Percentiles rank a stretch among this genome's conserved stretches.
phyloP scores from a whole-genome alignment of 495 filamentous ascomycete genomes.

The Neurospora terricola region DNA sequence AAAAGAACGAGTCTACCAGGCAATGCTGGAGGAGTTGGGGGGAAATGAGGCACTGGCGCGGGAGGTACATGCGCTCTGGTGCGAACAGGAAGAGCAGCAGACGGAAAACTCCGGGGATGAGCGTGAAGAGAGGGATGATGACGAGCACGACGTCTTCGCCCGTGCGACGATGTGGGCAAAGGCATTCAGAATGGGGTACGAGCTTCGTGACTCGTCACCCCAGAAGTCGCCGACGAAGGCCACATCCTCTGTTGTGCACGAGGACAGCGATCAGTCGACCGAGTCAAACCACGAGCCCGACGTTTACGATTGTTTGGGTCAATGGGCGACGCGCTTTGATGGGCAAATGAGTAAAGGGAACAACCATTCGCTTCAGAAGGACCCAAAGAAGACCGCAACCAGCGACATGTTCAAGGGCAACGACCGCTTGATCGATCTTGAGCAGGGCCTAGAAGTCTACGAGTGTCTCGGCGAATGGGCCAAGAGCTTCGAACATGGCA shows the following conservation, averaged over 20 bases:
- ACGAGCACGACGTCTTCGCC: neutral
- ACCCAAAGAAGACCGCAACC: neutral
- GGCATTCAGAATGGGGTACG: neutral
- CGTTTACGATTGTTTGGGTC: neutral
- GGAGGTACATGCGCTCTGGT: neutral
- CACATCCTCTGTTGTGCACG: neutral
- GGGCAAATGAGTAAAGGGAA: no score
- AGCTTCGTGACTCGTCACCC: neutral
- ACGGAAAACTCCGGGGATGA: neutral
- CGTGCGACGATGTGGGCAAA: neutral
- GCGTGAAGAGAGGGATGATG: neutral
- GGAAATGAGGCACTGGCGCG: neutral
- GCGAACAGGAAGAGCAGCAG: neutral
- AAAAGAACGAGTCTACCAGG: neutral
- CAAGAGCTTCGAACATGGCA: neutral
- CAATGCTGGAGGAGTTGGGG: neutral
- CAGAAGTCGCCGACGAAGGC: neutral
- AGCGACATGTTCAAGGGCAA: neutral
- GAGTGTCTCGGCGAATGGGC: neutral
- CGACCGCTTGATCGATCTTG: neutral
- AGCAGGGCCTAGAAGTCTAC: neutral
- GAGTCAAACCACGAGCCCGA: neutral
- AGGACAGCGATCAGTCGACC: neutral
- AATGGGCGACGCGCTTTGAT: neutral
- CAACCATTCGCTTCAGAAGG: no score